These are phyloP conservation scores for Syncephalis fuscata DNA, from an alignment of 371 early-diverging fungal species.

Conservation along the genomic window DNA sequence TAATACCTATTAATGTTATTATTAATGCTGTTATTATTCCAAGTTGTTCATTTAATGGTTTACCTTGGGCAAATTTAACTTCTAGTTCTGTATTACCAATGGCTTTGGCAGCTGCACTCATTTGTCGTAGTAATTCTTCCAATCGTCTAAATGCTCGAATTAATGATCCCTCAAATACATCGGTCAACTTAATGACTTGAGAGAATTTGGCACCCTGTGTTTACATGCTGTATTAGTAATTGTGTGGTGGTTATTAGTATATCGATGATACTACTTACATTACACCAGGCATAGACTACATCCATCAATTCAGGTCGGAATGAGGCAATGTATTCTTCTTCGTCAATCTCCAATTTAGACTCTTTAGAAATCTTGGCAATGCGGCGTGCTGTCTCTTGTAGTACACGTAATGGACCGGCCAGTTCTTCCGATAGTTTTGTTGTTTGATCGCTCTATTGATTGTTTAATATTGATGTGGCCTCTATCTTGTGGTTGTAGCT, in stretches of 20 bases:
- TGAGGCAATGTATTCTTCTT: constrained; percentile 60
- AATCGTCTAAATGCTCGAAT: constrained; percentile 91
- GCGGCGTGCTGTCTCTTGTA: constrained; percentile 78
- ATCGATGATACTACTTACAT: constrained; percentile 11
- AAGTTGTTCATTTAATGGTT: constrained; percentile 6
- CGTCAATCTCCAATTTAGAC: constrained; percentile 68
- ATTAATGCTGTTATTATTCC: too few relatives aligned
- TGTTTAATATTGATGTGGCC: neutral
- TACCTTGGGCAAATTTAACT: constrained; percentile 85
- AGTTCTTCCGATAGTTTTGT: constrained; percentile 53
- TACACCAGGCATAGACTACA: constrained; percentile 91
- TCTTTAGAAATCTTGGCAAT: constrained; percentile 80
- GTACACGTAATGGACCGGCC: constrained; percentile 49
- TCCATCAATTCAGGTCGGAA: constrained; percentile 95
- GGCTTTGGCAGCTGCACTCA: constrained; percentile 85
- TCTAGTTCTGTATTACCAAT: constrained; percentile 98
- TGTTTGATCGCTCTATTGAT: constrained; percentile 6
- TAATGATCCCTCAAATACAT: constrained; percentile 94
- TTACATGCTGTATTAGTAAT: constrained; percentile 9
- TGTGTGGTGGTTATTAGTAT: too few relatives aligned
- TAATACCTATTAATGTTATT: constrained; percentile 33
- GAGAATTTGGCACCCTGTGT: constrained; percentile 75
- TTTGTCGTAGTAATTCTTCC: constrained; percentile 94
- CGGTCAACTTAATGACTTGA: constrained; percentile 93
- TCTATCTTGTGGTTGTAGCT: neutral